Base-by-base conservation (phyloP, 306 rosid genomes). In the Quercus rubra region DNA sequence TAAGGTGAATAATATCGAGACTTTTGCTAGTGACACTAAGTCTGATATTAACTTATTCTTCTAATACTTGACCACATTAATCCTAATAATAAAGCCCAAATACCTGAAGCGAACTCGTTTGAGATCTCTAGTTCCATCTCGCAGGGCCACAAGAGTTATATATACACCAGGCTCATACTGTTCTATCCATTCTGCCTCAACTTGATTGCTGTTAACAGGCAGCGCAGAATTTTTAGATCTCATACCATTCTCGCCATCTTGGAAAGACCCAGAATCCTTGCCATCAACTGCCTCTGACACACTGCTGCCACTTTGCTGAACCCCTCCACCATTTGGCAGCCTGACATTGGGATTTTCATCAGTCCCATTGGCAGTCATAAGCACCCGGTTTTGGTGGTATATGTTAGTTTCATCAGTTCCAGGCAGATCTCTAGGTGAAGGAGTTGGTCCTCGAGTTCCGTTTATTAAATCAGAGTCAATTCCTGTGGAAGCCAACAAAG, bases 81-180 rank as follows among this genome's bases (percentile, higher is more conserved):
- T 67, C 23, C 14, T 31, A 35, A 19, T 4, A 35, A 68, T 19
- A 33, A 18, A 19, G 54, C 54, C 11, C 30, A 46, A 66, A 76
- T 91, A 96, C 98, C 99, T 96, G 88, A 96, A 96, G 73, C 99
- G 97, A 78, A 93, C 99, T 80, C 99, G 97, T 87, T 93, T 93
- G 70, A 96, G 91, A 85, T 91, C 97, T 85, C 97, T 85, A 4
- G 98, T 91, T 79, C 97, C 94, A 83, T 96, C 97, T 8, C 82
- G 86, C 63, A 96, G 80, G 77, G 98, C 94, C 87, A 89, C 92
- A 5, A 96, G 99, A 63, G 99, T 96, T 85, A 93, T 96, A 86
- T 96, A 96, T 71, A 96, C 99, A 80, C 99, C 99, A 9, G 92
- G 90, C 87, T 96, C 99, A 76, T 93, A 96, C 79, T 96, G 99